These are phyloP conservation scores for Paecilomyces sp. DNA, from an alignment of 2,329 filamentous ascomycete species.

Conservation along the genomic window DNA sequence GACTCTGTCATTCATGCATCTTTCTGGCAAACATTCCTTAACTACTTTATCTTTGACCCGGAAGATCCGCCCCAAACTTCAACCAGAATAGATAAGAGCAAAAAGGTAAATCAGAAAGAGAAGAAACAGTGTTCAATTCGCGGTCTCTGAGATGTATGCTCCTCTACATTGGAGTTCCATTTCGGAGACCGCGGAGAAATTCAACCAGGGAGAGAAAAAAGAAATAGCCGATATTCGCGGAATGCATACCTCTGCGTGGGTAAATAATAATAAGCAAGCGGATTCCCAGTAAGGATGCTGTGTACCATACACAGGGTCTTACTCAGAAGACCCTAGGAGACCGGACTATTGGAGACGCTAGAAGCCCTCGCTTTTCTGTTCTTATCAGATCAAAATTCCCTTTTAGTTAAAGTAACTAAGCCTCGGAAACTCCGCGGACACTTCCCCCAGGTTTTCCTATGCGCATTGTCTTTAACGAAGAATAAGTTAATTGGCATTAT, in stretches of 20 bases:
- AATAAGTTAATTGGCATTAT: not conserved
- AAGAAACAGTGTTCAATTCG: not conserved
- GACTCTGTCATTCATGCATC: not conserved
- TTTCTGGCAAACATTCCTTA: not conserved
- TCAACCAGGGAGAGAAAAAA: not conserved
- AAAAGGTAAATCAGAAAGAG: not conserved
- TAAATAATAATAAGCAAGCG: too few relatives aligned
- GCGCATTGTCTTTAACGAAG: not conserved
- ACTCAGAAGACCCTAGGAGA: not conserved
- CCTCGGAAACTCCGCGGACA: not conserved
- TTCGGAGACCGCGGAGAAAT: not conserved
- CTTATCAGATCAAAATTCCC: not conserved
- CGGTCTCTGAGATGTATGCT: too few relatives aligned
- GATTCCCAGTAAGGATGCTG: too few relatives aligned
- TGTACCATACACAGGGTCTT: not conserved
- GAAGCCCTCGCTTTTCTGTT: not conserved
- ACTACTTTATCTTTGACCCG: not conserved
- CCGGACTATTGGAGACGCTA: not conserved
- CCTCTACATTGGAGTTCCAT: too few relatives aligned
- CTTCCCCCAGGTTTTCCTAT: not conserved
- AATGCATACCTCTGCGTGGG: not conserved
- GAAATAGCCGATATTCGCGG: not conserved
- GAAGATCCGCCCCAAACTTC: not conserved
- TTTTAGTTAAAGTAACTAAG: not conserved
- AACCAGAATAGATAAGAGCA: not conserved